Percentiles rank a stretch among this genome's conserved stretches.
Evolutionary conservation across 140 eudicot species (phyloP).

Genomic region (Flaveria floridana): DNA sequence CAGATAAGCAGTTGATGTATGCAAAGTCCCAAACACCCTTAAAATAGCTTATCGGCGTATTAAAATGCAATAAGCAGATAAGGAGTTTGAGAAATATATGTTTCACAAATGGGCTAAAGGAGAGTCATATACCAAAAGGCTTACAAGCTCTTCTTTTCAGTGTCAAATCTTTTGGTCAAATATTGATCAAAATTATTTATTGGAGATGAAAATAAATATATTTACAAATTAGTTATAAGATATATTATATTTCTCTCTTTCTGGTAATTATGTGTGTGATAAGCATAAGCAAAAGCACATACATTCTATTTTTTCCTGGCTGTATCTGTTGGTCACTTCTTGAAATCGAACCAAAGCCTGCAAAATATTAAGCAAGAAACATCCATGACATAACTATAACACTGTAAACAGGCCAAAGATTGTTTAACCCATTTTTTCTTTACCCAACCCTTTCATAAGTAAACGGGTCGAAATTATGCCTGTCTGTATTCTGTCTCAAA

Average conservation of each 20-base stretch:
- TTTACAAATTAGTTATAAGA: neutral
- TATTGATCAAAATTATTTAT: neutral
- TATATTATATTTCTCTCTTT: neutral
- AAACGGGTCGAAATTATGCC: conserved; percentile 32
- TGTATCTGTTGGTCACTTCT: conserved; percentile 86
- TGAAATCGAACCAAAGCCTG: conserved; percentile 89
- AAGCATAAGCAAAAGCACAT: conserved; percentile 32
- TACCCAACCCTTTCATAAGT: neutral
- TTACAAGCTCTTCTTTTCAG: neutral
- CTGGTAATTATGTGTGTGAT: neutral
- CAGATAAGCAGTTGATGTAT: too few species aligned
- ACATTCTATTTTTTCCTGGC: conserved; percentile 85
- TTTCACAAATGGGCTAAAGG: too few species aligned
- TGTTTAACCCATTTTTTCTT: too few species aligned
- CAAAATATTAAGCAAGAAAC: conserved; percentile 23
- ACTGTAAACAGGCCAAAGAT: neutral
- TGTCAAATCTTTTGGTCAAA: neutral
- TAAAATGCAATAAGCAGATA: too few species aligned
- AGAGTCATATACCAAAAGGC: neutral
- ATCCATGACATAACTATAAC: neutral
- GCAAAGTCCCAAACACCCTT: too few species aligned
- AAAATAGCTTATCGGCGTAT: too few species aligned
- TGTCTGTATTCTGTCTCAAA: conserved; percentile 88
- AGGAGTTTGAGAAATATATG: too few species aligned
- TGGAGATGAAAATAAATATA: neutral